Evolutionary conservation across 108 stramenopile species (phyloP).

Genomic region (Fragilaria radians): DNA sequence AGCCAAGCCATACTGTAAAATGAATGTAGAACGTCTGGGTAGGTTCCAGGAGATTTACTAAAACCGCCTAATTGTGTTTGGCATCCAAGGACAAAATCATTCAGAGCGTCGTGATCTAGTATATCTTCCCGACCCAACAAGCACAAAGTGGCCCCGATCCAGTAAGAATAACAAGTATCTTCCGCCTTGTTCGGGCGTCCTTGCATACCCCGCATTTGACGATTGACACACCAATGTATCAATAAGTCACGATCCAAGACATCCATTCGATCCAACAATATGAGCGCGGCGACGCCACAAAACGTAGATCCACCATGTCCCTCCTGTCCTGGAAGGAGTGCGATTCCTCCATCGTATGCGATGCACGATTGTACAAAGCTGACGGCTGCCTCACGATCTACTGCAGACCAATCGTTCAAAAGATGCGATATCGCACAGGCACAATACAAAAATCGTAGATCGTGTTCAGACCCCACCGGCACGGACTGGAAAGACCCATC

Average conservation of each 20-base stretch:
- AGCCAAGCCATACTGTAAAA: slow-evolving; percentile 85
- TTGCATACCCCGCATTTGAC: slow-evolving; percentile 72
- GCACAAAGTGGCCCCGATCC: slow-evolving; percentile 84
- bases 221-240: slow-evolving; percentile 61
- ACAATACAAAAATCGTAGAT: slow-evolving; percentile 87
- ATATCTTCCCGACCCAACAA: slow-evolving; percentile 39
- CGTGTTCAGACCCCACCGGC: slow-evolving; percentile 44
- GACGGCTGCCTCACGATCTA: slow-evolving; percentile 25
- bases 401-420: slow-evolving; percentile 34
- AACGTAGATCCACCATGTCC: slow-evolving; percentile 85
- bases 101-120: slow-evolving; percentile 40
- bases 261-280: slow-evolving; percentile 60
- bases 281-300: slow-evolving; percentile 69
- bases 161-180: slow-evolving; percentile 90
- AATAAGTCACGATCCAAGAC: slow-evolving; percentile 26
- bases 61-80: slow-evolving; percentile 69
- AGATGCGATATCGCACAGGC: slow-evolving; percentile 66
- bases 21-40: slow-evolving; percentile 84
- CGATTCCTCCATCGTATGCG: slow-evolving; percentile 67
- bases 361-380: slow-evolving; percentile 41
- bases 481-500: slow-evolving; percentile 36
- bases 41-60: slow-evolving; percentile 52
- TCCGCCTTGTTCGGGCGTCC: slow-evolving; percentile 83
- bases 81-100: slow-evolving; percentile 51
- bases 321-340: slow-evolving; percentile 60